Percentiles rank a stretch among this genome's conserved stretches.
Conservation (phyloP, 2,329 filamentous ascomycete genomes). For the Colletotrichum nymphaeae region DNA sequence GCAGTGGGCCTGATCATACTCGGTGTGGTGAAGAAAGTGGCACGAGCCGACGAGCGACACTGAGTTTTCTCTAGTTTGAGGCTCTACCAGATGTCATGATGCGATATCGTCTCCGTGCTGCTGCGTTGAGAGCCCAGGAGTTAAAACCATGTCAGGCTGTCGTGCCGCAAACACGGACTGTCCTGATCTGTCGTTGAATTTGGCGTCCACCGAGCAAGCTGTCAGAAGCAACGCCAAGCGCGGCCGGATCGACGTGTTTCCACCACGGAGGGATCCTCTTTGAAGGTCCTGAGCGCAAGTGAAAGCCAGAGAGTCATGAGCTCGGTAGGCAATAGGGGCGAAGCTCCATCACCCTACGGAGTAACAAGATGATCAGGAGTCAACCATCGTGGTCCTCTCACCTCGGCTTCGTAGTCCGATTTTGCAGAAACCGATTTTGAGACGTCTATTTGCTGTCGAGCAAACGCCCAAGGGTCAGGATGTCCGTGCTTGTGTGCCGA, state of each 20-base stretch:
- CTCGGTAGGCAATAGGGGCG: not conserved
- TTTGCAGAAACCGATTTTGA: constrained; percentile 1
- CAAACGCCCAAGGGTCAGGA: not conserved
- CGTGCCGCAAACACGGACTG: not conserved
- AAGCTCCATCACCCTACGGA: not conserved
- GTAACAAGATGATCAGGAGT: not conserved
- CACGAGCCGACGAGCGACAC: constrained; percentile 14
- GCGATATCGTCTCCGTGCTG: not conserved
- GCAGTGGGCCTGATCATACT: not conserved
- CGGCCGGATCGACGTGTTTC: not conserved
- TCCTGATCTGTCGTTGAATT: constrained; percentile 13
- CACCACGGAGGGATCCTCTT: not conserved
- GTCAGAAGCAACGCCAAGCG: constrained; percentile 6
- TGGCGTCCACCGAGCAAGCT: constrained; percentile 3
- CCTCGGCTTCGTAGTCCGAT: not conserved
- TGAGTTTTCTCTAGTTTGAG: not conserved
- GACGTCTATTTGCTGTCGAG: not conserved
- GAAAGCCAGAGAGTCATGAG: constrained; percentile 5
- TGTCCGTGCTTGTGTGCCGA: constrained; percentile 10
- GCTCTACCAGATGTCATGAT: not conserved
- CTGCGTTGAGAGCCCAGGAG: not conserved
- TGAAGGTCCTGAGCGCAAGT: not conserved
- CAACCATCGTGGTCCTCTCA: constrained; percentile 16
- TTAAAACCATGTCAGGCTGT: not conserved
- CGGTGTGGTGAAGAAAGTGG: constrained; percentile 26